phyloP scores from a whole-genome alignment of 2,329 filamentous ascomycete genomes.

The Zasmidium citrigriseum region DNA sequence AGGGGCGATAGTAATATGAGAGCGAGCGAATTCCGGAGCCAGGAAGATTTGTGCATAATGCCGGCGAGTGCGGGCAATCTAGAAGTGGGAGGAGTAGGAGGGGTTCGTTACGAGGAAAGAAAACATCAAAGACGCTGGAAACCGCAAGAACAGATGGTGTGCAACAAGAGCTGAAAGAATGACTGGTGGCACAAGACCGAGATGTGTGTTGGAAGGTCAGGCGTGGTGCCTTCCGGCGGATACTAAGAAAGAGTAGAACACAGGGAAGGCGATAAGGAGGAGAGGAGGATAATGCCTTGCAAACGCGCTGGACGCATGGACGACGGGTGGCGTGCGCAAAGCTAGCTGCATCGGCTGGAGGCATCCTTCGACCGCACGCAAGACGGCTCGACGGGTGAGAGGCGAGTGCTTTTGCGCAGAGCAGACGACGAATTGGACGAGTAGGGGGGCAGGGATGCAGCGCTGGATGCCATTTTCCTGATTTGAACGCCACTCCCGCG shows the following conservation, averaged over 20 bases:
- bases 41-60: neutral
- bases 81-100: neutral
- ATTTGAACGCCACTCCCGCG: neutral
- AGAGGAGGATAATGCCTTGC: neutral
- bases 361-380: neutral
- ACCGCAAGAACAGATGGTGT: too few relatives aligned
- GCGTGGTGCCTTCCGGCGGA: neutral
- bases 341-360: neutral
- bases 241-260: neutral
- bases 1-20: slow-evolving; percentile 3
- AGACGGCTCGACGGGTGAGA: too few relatives aligned
- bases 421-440: neutral
- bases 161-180: too few relatives aligned
- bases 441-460: neutral
- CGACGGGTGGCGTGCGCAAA: neutral
- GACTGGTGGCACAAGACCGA: too few relatives aligned
- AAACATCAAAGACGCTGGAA: neutral
- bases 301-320: neutral
- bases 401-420: neutral
- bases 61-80: too few relatives aligned
- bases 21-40: neutral
- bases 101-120: neutral
- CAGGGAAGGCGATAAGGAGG: neutral
- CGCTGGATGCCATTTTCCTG: too few relatives aligned
- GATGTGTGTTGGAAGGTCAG: too few relatives aligned